Evolutionary conservation across 768 basidiomycete species (phyloP), one percentile per base, ranked within the genome.

Genomic region (Pisolithus orientalis): DNA sequence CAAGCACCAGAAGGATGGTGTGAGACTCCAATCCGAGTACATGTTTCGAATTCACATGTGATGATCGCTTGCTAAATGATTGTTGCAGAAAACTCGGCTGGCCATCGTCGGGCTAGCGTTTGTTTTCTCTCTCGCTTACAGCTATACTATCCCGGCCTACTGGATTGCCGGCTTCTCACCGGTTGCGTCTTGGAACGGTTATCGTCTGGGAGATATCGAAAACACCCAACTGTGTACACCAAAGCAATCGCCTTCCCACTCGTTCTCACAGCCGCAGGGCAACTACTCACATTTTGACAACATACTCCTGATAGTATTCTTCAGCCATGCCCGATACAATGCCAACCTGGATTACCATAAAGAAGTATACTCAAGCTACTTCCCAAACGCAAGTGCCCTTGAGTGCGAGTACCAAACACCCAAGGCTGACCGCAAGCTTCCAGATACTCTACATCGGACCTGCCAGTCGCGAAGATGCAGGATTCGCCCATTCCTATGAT

Each of bases 401-500:
- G 21, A 13, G 7, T 13, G 39, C 13, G 8, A 25, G 25, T 34
- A 14, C 13, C 34, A 13, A 34, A 34, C 34, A 25, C 39, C 39
- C 52, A 31, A 27, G n/a, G 42, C 44, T 39, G 48, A 31, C 8
- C 44, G 11, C 28, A 28, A 25, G 17, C 25, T 37, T 11, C 31
- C 44, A 78, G 75, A 76, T 78, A 32, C 49, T 80, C 8, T 78
- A 75, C 48, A 64, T 79, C n/a, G 76, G 78, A 11, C 75, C 77
- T 28, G 70, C 66, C 10, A 72, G 54, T 53, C 66, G 77, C 4
- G 75, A 79, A 52, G 77, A 80, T 47, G 59, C 61, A 6, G 78
- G 77, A 2, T 77, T 77, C 49, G 32, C 59, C 16, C 74, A 78
- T 57, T 78, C 78, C 1, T 78, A 79, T 45, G 78, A 79, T 53